Percentiles rank a stretch among this genome's conserved stretches.
phyloP scores from a whole-genome alignment of 129 eudicot species.

The Pittosporum tobira region DNA sequence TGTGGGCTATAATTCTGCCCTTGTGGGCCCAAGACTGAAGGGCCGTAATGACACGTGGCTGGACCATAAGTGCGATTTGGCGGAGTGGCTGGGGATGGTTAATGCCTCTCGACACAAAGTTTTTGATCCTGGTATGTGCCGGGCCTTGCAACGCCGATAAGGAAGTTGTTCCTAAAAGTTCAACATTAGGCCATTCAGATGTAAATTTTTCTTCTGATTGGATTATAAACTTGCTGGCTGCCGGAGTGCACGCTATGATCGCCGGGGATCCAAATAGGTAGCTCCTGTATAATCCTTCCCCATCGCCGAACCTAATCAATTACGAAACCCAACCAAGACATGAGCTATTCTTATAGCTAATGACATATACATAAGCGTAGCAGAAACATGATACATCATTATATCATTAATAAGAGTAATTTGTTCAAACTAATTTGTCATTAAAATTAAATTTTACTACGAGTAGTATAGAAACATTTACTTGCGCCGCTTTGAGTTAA shows the following conservation, averaged over 20 bases:
- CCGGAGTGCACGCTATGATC: slow-evolving; percentile 28
- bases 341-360: too few relatives aligned
- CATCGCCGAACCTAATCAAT: slow-evolving; percentile 36
- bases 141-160: slow-evolving; percentile 38
- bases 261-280: slow-evolving; percentile 42
- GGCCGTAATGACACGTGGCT: slow-evolving; percentile 45
- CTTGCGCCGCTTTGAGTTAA: slow-evolving; percentile 4
- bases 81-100: slow-evolving; percentile 62
- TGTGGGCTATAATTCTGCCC: slow-evolving; percentile 22
- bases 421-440: too few relatives aligned
- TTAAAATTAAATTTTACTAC: too few relatives aligned
- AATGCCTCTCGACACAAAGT: slow-evolving; percentile 36
- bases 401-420: too few relatives aligned
- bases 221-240: slow-evolving; percentile 29
- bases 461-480: neutral
- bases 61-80: slow-evolving; percentile 39
- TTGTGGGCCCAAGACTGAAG: slow-evolving; percentile 45
- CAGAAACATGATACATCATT: too few relatives aligned
- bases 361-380: too few relatives aligned
- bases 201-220: slow-evolving; percentile 17
- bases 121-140: slow-evolving; percentile 33
- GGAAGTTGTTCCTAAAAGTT: slow-evolving; percentile 26
- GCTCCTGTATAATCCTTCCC: slow-evolving; percentile 28
- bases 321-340: neutral
- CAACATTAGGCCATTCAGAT: slow-evolving; percentile 28